Conservation (phyloP, 129 eudicot species). For the Lonicera japonica region DNA sequence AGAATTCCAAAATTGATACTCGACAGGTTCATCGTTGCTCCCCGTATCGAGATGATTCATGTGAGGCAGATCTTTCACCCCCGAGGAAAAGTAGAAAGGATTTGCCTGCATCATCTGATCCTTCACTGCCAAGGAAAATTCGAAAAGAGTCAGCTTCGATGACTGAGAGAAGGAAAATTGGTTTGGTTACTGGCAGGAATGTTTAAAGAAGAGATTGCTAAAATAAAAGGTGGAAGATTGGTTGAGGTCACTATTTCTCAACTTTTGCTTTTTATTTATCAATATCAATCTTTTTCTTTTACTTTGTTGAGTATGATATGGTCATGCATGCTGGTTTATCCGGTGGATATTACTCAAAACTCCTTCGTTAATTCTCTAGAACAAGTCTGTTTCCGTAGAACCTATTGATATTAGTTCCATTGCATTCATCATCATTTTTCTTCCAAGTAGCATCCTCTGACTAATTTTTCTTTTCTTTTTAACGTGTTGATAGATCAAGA, state of each 20-base stretch:
- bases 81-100: constrained; percentile 43
- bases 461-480: background rate
- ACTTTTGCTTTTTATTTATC: background rate
- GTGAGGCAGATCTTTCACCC: constrained; percentile 51
- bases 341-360: background rate
- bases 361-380: background rate
- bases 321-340: background rate
- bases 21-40: constrained; percentile 15
- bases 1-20: constrained; percentile 6
- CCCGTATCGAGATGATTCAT: background rate
- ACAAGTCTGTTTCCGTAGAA: background rate
- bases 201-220: constrained; percentile 67
- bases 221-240: constrained; percentile 59
- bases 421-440: background rate
- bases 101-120: constrained; percentile 35
- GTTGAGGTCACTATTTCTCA: constrained; percentile 40
- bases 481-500: background rate
- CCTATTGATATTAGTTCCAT: background rate
- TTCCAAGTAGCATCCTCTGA: background rate
- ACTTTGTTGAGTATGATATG: background rate
- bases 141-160: constrained; percentile 19
- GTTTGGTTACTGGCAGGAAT: constrained; percentile 80
- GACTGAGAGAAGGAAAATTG: constrained; percentile 53
- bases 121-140: constrained; percentile 35
- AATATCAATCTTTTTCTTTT: background rate